Conservation (phyloP, 805 yeast species). For the Lachancea meyersii region DNA sequence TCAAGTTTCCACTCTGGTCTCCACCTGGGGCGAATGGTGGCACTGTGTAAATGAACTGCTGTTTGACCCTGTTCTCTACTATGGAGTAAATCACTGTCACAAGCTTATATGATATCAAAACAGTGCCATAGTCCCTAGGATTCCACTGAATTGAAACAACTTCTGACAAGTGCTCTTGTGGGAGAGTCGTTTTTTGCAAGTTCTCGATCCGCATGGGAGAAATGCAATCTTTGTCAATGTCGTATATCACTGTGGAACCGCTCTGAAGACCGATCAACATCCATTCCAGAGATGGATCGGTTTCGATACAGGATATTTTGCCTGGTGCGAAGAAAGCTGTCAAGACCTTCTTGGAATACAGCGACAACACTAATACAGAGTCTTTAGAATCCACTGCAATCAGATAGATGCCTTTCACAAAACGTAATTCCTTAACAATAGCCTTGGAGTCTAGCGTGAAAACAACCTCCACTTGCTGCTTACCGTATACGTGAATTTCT, state of each 20-base stretch:
- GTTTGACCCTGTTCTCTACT: conserved; percentile 51
- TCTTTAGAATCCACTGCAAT: conserved; percentile 62
- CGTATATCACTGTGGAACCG: conserved; percentile 67
- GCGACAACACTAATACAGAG: conserved; percentile 60
- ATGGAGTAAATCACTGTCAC: conserved; percentile 67
- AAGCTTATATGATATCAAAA: conserved; percentile 67
- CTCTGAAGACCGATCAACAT: conserved; percentile 70
- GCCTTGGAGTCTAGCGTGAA: conserved; percentile 47
- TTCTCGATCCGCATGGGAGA: conserved; percentile 66
- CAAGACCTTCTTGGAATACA: conserved; percentile 56
- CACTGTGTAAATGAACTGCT: conserved; percentile 52
- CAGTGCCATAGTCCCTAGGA: conserved; percentile 80
- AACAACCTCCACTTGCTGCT: conserved; percentile 66
- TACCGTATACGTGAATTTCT: conserved; percentile 75
- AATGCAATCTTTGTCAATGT: conserved; percentile 68
- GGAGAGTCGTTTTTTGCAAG: conserved; percentile 55
- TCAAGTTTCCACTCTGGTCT: conserved; percentile 33
- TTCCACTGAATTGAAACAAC: conserved; percentile 69
- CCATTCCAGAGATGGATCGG: conserved; percentile 90
- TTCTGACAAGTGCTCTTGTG: conserved; percentile 53
- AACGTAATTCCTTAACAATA: conserved; percentile 50
- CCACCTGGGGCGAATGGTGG: conserved; percentile 72
- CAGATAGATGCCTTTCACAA: conserved; percentile 76
- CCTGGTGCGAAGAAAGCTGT: conserved; percentile 59
- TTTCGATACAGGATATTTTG: conserved; percentile 57